A percentile compares a stretch with the other conserved stretches of the same genome.
Evolutionary conservation across 2,329 filamentous ascomycete species (phyloP).

Genomic region (Fusarium torulosum): DNA sequence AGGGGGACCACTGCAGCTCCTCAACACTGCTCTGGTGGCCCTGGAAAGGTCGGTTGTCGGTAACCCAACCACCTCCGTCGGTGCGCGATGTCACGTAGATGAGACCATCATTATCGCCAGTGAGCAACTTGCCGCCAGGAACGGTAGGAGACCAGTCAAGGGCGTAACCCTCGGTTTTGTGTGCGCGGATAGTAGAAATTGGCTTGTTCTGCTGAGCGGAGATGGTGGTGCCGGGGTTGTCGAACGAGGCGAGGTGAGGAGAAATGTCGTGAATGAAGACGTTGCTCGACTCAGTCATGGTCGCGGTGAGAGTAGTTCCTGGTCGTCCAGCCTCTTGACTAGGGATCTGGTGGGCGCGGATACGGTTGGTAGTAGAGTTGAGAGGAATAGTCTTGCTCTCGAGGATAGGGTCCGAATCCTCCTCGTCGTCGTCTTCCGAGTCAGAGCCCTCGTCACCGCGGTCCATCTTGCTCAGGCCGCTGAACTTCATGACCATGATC

Average conservation of each 20-base stretch:
- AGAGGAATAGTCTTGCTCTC: conserved; percentile 92
- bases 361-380: conserved; percentile 90
- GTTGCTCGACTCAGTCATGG: conserved; percentile 90
- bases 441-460: conserved; percentile 75
- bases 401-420: conserved; percentile 87
- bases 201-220: conserved; percentile 89
- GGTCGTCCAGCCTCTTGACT: conserved; percentile 76
- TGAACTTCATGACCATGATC: conserved; percentile 96
- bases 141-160: conserved; percentile 92
- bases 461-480: conserved; percentile 89
- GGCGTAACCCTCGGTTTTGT: conserved; percentile 94
- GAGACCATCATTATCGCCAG: conserved; percentile 89
- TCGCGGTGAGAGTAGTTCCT: conserved; percentile 86
- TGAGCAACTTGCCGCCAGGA: conserved; percentile 85
- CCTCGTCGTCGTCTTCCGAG: conserved; percentile 79
- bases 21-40: conserved; percentile 90
- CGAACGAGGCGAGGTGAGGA: conserved; percentile 88
- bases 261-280: conserved; percentile 96
- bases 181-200: conserved; percentile 85
- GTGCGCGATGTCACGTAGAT: conserved; percentile 91
- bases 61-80: conserved; percentile 89
- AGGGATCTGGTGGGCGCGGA: conserved; percentile 86
- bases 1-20: conserved; percentile 96
- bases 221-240: conserved; percentile 85
- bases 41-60: conserved; percentile 84